Evolutionary conservation across 1,139 yeast species (phyloP).

Genomic region (Wickerhamomyces sp.): DNA sequence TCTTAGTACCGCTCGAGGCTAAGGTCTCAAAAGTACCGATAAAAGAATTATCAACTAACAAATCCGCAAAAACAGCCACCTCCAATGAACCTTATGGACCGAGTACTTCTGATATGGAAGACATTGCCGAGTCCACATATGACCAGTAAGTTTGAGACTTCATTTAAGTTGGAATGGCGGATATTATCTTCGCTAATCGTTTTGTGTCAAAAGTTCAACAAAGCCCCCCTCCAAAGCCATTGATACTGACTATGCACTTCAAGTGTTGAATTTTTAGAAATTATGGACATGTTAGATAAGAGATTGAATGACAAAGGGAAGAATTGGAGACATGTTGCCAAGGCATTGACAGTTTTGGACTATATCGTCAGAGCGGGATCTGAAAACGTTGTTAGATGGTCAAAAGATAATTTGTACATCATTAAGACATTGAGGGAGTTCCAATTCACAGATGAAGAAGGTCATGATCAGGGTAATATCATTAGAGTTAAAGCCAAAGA

Average conservation of each 20-base stretch:
- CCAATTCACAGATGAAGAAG: slow-evolving; percentile 72
- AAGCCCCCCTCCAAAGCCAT: too few species aligned
- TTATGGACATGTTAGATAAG: slow-evolving; percentile 94
- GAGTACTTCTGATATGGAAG: slow-evolving; percentile 76
- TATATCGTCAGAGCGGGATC: slow-evolving; percentile 84
- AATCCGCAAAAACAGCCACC: slow-evolving; percentile 48
- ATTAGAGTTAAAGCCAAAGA: slow-evolving; percentile 91
- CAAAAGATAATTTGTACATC: slow-evolving; percentile 83
- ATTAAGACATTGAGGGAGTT: slow-evolving; percentile 91
- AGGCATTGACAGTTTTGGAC: slow-evolving; percentile 82
- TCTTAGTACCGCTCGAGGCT: too few species aligned
- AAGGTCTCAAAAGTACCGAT: neutral
- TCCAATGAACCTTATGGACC: slow-evolving; percentile 90
- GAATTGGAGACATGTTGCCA: slow-evolving; percentile 96
- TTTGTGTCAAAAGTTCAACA: too few species aligned
- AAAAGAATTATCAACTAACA: neutral
- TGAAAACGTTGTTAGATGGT: slow-evolving; percentile 92
- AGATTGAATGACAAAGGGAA: slow-evolving; percentile 95
- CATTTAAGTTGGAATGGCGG: too few species aligned
- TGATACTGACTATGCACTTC: slow-evolving; percentile 12
- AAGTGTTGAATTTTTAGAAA: slow-evolving; percentile 74
- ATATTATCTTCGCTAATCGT: too few species aligned
- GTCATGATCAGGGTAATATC: slow-evolving; percentile 84
- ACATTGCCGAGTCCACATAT: slow-evolving; percentile 70
- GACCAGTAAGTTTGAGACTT: slow-evolving; percentile 29